Evolutionary conservation across 345 rosid species (phyloP).

Genomic region (Noccaea caerulescens): DNA sequence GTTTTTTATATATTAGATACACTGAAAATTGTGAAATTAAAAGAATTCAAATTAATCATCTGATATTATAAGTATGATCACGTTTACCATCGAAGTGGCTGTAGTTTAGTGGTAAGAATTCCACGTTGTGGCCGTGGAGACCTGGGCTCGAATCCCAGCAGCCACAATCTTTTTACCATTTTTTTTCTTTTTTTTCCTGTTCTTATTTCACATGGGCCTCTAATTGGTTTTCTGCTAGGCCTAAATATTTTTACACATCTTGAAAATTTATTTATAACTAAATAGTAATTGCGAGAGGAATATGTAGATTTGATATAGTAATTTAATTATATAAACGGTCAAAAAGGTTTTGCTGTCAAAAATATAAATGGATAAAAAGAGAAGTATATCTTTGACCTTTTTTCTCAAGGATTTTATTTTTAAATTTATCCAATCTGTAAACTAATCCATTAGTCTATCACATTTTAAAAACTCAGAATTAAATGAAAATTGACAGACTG

Average conservation of each 20-base stretch:
- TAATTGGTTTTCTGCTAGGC: constrained; percentile 3
- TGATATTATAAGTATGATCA: too few relatives aligned
- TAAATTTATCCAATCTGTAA: not conserved
- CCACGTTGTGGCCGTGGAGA: constrained; percentile 91
- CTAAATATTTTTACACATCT: not conserved
- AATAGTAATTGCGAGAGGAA: not conserved
- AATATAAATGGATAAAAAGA: not conserved
- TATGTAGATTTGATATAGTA: not conserved
- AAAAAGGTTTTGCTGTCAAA: not conserved
- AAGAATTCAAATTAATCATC: too few relatives aligned
- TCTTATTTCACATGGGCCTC: constrained; percentile 4
- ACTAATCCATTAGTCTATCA: not conserved
- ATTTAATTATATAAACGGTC: not conserved
- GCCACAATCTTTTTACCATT: constrained; percentile 48
- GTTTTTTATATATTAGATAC: too few relatives aligned
- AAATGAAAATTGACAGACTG: not conserved
- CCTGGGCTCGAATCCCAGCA: constrained; percentile 93
- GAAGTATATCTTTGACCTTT: not conserved
- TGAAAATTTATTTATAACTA: not conserved
- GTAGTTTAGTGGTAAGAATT: constrained; percentile 86
- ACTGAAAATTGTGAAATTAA: too few relatives aligned
- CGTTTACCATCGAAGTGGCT: constrained; percentile 42
- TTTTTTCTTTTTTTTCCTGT: not conserved
- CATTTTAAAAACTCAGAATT: not conserved
- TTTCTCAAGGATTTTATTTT: not conserved